phyloP scores from a whole-genome alignment of 768 basidiomycete genomes.

The Suillus sp. region DNA sequence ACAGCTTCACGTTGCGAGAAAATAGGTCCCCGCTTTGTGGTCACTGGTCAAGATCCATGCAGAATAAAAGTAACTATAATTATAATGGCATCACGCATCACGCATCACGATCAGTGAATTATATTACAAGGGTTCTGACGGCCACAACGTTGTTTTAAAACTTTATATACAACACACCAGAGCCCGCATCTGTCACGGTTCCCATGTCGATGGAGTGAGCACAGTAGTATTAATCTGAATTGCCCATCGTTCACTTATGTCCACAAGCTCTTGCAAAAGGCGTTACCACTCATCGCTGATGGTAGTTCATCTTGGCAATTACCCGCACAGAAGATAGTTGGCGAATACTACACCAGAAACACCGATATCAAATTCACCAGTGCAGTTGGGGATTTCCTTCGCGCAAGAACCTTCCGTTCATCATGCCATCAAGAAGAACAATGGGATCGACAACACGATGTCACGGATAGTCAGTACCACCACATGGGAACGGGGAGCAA shows the following conservation, averaged over 20 bases:
- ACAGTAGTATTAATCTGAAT: neutral
- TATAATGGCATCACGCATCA: too few relatives aligned
- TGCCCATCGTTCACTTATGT: neutral
- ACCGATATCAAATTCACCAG: neutral
- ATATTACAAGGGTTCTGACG: neutral
- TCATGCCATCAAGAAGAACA: neutral
- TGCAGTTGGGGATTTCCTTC: neutral
- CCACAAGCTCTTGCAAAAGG: neutral
- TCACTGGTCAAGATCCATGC: neutral
- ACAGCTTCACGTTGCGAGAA: neutral
- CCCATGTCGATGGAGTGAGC: neutral
- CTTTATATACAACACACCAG: neutral
- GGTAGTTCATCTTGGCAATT: too few relatives aligned
- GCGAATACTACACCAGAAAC: too few relatives aligned
- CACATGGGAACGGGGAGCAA: neutral
- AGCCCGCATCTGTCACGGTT: neutral
- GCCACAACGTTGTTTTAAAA: neutral
- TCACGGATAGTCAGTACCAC: neutral
- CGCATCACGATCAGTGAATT: neutral
- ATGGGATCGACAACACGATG: neutral
- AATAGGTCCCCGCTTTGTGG: neutral
- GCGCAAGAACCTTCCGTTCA: neutral
- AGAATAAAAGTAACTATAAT: too few relatives aligned
- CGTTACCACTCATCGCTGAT: neutral
- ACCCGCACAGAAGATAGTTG: neutral